These are phyloP conservation scores for Pezicula radicicola DNA, from an alignment of 2,329 filamentous ascomycete species.

Conservation along the genomic window DNA sequence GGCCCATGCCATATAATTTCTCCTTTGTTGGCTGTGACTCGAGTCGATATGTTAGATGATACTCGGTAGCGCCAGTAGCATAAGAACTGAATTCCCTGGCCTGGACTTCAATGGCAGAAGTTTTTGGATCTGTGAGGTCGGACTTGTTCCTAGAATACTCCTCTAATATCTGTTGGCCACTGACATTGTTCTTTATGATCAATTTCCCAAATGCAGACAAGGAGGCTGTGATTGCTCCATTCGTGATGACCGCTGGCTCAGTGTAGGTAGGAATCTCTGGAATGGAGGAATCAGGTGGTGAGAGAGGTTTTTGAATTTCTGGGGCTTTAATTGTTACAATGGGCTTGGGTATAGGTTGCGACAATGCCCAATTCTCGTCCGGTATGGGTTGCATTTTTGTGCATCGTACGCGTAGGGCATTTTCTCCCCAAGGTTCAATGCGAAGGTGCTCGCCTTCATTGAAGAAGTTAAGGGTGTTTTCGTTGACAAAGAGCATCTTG, in stretches of 20 bases:
- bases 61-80: conserved; percentile 44
- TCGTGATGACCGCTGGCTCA: conserved; percentile 37
- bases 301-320: not conserved
- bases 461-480: not conserved
- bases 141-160: conserved; percentile 49
- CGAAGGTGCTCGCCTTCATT: not conserved
- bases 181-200: conserved; percentile 38
- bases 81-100: conserved; percentile 56
- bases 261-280: conserved; percentile 1
- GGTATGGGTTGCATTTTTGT: conserved; percentile 26
- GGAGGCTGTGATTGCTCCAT: conserved; percentile 45
- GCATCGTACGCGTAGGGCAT: not conserved
- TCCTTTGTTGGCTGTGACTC: conserved; percentile 51
- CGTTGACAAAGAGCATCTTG: not conserved
- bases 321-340: conserved; percentile 7
- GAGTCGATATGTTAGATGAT: conserved; percentile 54
- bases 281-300: not conserved
- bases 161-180: conserved; percentile 43
- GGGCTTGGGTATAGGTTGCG: conserved; percentile 15
- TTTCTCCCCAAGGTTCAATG: not conserved
- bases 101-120: conserved; percentile 52
- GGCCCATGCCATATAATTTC: conserved; percentile 63
- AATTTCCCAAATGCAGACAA: conserved; percentile 48
- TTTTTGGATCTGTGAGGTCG: conserved; percentile 54
- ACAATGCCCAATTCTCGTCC: conserved; percentile 1